Conservation (phyloP, 2,329 filamentous ascomycete species). For the Boeremia exigua region DNA sequence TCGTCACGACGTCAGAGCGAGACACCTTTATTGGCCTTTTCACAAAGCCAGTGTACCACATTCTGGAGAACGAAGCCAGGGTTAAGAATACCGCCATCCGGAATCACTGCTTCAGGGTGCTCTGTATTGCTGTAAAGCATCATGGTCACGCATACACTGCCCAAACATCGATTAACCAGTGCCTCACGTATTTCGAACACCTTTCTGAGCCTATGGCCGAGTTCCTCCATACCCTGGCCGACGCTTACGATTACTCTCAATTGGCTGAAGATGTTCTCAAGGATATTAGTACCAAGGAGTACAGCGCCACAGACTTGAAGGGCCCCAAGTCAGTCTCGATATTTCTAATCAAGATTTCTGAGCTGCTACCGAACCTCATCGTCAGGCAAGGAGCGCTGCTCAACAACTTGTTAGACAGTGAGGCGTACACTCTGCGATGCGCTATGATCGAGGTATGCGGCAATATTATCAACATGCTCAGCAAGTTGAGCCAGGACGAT, state of each 20-base stretch:
- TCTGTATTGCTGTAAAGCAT: constrained; percentile 96
- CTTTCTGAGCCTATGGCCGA: constrained; percentile 99
- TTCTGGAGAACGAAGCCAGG: constrained; percentile 91
- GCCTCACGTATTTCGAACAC: constrained; percentile 97
- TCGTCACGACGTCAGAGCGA: constrained; percentile 92
- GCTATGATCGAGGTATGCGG: constrained; percentile 96
- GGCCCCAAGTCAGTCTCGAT: constrained; percentile 95
- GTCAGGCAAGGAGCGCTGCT: constrained; percentile 98
- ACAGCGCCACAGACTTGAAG: constrained; percentile 93
- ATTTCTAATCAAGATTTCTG: constrained; percentile 91
- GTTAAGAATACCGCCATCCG: constrained; percentile 87
- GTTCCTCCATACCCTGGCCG: constrained; percentile 91
- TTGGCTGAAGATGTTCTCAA: constrained; percentile 90
- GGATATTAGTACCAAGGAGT: constrained; percentile 96
- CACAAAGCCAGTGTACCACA: constrained; percentile 89
- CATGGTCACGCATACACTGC: constrained; percentile 96
- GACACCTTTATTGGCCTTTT: constrained; percentile 94
- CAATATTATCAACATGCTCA: constrained; percentile 90
- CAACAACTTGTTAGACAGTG: constrained; percentile 93
- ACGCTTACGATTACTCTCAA: constrained; percentile 97
- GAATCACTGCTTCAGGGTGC: constrained; percentile 96
- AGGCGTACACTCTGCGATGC: constrained; percentile 91
- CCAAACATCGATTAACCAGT: constrained; percentile 97
- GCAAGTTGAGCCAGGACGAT: constrained; percentile 78
- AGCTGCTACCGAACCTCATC: constrained; percentile 86